Evolutionary conservation across 2,329 filamentous ascomycete species (phyloP).

Genomic region (Drechslerella coelobrocha): DNA sequence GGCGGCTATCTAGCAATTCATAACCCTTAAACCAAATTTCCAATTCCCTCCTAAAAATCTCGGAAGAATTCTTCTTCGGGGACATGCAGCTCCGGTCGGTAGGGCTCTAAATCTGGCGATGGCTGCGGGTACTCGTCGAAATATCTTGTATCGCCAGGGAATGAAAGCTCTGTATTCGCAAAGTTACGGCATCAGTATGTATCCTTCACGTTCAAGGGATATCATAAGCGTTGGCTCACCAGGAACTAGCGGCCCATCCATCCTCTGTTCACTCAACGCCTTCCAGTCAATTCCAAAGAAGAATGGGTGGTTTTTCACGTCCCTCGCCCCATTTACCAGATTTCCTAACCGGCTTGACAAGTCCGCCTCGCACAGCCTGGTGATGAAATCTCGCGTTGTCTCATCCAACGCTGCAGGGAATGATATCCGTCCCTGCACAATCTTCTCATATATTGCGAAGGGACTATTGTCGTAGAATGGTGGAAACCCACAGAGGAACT

Average conservation of each 20-base stretch:
- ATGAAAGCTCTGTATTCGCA: conserved; percentile 67
- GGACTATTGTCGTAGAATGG: conserved; percentile 88
- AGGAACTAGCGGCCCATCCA: conserved; percentile 57
- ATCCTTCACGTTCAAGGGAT: no score
- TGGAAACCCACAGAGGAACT: conserved; percentile 83
- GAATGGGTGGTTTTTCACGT: conserved; percentile 78
- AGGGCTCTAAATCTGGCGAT: conserved; percentile 69
- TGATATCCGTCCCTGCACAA: conserved; percentile 77
- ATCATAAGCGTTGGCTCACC: conserved; percentile 56
- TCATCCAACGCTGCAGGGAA: conserved; percentile 71
- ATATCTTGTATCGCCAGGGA: conserved; percentile 76
- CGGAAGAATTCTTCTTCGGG: conserved; percentile 75
- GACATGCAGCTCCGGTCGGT: conserved; percentile 65
- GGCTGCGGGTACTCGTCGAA: conserved; percentile 76
- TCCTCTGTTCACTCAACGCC: conserved; percentile 69
- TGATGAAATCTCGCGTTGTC: conserved; percentile 76
- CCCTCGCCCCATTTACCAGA: conserved; percentile 73
- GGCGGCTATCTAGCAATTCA: no score
- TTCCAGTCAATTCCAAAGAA: conserved; percentile 78
- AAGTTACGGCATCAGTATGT: not conserved
- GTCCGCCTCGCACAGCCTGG: conserved; percentile 77
- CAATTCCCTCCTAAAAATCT: conserved; percentile 66
- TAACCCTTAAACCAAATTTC: not conserved
- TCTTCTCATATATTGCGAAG: conserved; percentile 85
- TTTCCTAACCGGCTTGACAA: conserved; percentile 79